Evolutionary conservation across 2,329 filamentous ascomycete species (phyloP).

Genomic region (Amphichorda felina): DNA sequence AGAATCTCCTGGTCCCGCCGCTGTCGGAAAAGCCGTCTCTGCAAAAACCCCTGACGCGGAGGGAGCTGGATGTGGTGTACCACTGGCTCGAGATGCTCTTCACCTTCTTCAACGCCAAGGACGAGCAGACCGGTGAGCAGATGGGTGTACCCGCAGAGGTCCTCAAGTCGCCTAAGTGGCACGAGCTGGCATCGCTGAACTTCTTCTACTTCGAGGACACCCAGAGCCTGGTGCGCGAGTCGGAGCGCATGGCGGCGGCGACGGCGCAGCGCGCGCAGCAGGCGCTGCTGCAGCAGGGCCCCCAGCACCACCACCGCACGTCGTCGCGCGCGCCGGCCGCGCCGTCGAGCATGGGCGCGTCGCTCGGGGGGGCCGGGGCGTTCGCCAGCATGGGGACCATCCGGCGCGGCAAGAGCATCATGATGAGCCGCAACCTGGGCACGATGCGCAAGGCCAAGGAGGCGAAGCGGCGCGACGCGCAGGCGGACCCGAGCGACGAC

Average conservation of each 20-base stretch:
- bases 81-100: constrained; percentile 87
- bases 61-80: constrained; percentile 90
- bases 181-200: constrained; percentile 89
- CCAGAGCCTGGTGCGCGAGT: constrained; percentile 85
- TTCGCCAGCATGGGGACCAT: constrained; percentile 61
- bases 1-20: constrained; percentile 81
- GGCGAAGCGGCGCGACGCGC: constrained; percentile 88
- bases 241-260: constrained; percentile 86
- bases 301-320: constrained; percentile 36
- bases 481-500: constrained; percentile 93
- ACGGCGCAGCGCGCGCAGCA: constrained; percentile 66
- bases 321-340: constrained; percentile 50
- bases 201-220: constrained; percentile 98
- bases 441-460: constrained; percentile 96
- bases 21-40: constrained; percentile 87
- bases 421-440: constrained; percentile 87
- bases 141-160: constrained; percentile 84
- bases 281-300: constrained; percentile 40
- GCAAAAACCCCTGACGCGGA: constrained; percentile 71
- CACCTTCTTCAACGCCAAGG: constrained; percentile 87
- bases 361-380: constrained; percentile 14
- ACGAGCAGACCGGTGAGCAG: constrained; percentile 69
- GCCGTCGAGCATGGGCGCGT: constrained; percentile 28
- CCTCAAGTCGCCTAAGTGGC: constrained; percentile 94
- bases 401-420: constrained; percentile 64